These are phyloP conservation scores for Penicillium digitatum DNA, from an alignment of 2,329 filamentous ascomycete genomes.

Conservation along the genomic window DNA sequence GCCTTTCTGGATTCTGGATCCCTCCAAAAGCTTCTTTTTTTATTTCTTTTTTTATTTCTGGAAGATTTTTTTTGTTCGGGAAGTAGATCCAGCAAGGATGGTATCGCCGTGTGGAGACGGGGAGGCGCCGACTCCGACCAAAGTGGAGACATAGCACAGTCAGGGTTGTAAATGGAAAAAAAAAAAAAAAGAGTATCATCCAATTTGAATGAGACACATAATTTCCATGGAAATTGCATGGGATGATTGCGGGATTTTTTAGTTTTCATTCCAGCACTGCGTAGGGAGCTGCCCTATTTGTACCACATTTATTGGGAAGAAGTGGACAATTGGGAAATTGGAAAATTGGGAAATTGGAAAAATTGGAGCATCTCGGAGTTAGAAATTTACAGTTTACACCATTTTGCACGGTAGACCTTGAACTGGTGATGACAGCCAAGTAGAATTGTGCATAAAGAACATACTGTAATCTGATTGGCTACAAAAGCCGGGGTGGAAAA, in stretches of 20 bases:
- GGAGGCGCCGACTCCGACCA: slow-evolving; percentile 15
- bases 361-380: not conserved
- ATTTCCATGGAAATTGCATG: not conserved
- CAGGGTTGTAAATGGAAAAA: not conserved
- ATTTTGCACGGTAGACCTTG: slow-evolving; percentile 19
- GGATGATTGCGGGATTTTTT: slow-evolving; percentile 8
- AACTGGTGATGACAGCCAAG: slow-evolving; percentile 12
- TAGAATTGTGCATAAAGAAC: slow-evolving; percentile 4
- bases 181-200: not conserved
- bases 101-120: slow-evolving; percentile 15
- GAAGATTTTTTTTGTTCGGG: slow-evolving; percentile 16
- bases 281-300: slow-evolving; percentile 1
- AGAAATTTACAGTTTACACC: not conserved
- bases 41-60: slow-evolving; percentile 11
- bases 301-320: too few relatives aligned
- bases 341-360: not conserved
- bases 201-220: slow-evolving; percentile 3
- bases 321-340: too few relatives aligned
- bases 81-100: slow-evolving; percentile 24
- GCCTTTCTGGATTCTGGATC: slow-evolving; percentile 22
- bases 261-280: slow-evolving; percentile 1
- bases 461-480: slow-evolving; percentile 12
- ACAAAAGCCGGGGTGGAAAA: slow-evolving; percentile 18
- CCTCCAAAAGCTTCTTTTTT: slow-evolving; percentile 19
- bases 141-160: slow-evolving; percentile 12